Conservation (phyloP, 345 rosid species). For the Alliaria petiolata region DNA sequence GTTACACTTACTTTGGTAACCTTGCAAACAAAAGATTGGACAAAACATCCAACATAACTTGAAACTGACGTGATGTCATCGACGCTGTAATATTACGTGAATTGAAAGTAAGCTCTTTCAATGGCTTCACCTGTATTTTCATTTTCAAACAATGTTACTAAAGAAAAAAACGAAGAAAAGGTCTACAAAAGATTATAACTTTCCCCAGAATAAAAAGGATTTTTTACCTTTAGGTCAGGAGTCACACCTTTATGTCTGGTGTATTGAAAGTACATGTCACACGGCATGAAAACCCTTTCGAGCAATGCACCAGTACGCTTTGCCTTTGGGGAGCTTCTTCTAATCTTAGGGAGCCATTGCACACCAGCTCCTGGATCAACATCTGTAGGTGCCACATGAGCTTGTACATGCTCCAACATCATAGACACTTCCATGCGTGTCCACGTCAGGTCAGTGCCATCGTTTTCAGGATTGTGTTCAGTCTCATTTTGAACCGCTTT, state of each 20-base stretch:
- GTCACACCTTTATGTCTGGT: slow-evolving; percentile 96
- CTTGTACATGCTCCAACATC: slow-evolving; percentile 97
- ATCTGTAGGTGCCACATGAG: slow-evolving; percentile 99
- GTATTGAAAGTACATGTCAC: slow-evolving; percentile 96
- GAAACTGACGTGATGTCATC: slow-evolving; percentile 93
- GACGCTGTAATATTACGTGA: slow-evolving; percentile 74
- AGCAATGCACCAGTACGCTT: slow-evolving; percentile 98
- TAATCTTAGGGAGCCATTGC: slow-evolving; percentile 95
- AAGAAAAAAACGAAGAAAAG: too few species aligned
- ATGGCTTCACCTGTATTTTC: slow-evolving; percentile 92
- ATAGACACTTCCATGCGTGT: slow-evolving; percentile 88
- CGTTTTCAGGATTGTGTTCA: slow-evolving; percentile 57
- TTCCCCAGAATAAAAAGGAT: too few species aligned
- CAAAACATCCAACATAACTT: slow-evolving; percentile 87
- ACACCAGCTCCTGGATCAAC: slow-evolving; percentile 99
- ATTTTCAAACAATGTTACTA: too few species aligned
- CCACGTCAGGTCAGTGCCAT: slow-evolving; percentile 87
- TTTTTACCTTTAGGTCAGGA: slow-evolving; percentile 91
- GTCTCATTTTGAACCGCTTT: slow-evolving; percentile 63
- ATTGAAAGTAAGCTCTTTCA: slow-evolving; percentile 84
- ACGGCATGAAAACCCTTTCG: slow-evolving; percentile 98
- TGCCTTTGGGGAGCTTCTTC: slow-evolving; percentile 74
- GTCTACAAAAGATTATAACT: too few species aligned
- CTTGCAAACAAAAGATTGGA: slow-evolving; percentile 86
- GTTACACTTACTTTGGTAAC: slow-evolving; percentile 64